Evolutionary conservation across 2,329 filamentous ascomycete genomes (phyloP).

Genomic region (Diaporthe citriasiana): DNA sequence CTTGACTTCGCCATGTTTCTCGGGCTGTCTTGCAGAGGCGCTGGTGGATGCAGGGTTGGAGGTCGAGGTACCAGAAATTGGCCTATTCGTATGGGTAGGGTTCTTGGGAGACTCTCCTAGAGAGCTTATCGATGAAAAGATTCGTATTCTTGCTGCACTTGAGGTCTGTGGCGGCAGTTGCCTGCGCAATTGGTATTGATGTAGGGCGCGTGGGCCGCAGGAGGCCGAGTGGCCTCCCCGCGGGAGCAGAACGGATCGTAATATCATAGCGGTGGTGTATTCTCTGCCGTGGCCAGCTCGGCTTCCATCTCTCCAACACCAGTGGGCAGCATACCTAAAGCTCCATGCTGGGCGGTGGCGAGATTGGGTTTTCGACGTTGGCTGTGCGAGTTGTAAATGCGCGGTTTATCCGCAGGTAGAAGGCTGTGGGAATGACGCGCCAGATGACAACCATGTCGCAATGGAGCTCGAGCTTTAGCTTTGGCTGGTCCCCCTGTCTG

Average conservation of each 20-base stretch:
- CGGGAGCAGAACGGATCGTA: constrained; percentile 34
- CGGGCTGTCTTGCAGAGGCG: not conserved
- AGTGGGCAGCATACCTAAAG: constrained; percentile 3
- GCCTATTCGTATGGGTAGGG: not conserved
- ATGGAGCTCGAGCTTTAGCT: constrained; percentile 23
- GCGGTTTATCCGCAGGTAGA: constrained; percentile 4
- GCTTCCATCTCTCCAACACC: constrained; percentile 22
- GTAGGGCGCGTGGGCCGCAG: constrained; percentile 31
- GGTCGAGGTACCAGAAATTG: not conserved
- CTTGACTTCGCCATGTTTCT: not conserved
- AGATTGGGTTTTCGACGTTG: not conserved
- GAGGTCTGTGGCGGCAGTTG: constrained; percentile 29
- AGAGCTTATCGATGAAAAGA: constrained; percentile 32
- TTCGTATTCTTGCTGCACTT: constrained; percentile 22
- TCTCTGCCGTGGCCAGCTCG: constrained; percentile 10
- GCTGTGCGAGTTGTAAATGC: not conserved
- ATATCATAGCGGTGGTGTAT: constrained; percentile 30
- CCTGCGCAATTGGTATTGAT: constrained; percentile 32
- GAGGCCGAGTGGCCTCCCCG: constrained; percentile 25
- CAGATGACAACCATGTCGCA: constrained; percentile 30
- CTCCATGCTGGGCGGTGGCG: constrained; percentile 2
- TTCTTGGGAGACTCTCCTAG: constrained; percentile 27
- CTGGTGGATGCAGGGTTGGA: not conserved
- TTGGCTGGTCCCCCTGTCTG: constrained; percentile 11
- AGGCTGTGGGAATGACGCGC: constrained; percentile 7